Evolutionary conservation across 179 eudicot genomes (phyloP).

Genomic region (Patellifolia procumbens): DNA sequence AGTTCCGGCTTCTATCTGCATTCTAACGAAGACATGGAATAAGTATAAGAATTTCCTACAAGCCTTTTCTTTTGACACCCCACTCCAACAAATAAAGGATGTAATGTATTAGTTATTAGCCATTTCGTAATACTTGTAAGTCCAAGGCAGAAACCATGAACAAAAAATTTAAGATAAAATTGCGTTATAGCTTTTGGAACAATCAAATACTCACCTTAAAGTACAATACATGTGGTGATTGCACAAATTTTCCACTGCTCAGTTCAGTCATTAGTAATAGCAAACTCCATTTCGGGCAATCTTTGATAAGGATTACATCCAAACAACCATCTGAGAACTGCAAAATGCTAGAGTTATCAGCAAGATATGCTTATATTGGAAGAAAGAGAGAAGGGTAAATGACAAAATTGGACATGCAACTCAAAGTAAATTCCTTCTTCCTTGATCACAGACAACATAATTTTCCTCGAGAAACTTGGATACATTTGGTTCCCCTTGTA

Average conservation of each 20-base stretch:
- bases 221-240: slow-evolving; percentile 74
- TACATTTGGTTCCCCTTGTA: background rate
- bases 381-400: background rate
- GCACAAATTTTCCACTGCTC: slow-evolving; percentile 70
- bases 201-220: slow-evolving; percentile 63
- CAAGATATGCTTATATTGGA: background rate
- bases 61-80: background rate
- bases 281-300: slow-evolving; percentile 66
- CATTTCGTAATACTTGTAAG: background rate
- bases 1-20: background rate
- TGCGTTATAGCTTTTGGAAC: background rate
- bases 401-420: background rate
- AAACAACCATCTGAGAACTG: slow-evolving; percentile 95
- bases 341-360: slow-evolving; percentile 30
- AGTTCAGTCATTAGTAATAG: slow-evolving; percentile 58
- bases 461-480: background rate
- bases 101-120: background rate
- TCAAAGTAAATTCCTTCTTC: background rate
- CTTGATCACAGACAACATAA: background rate
- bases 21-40: background rate
- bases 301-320: slow-evolving; percentile 68
- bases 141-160: background rate
- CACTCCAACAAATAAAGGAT: background rate
- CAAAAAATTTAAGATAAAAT: background rate
- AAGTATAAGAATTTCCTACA: background rate